Evolutionary conservation across 2,329 filamentous ascomycete species (phyloP).

Genomic region (Aureobasidium mangrovei): DNA sequence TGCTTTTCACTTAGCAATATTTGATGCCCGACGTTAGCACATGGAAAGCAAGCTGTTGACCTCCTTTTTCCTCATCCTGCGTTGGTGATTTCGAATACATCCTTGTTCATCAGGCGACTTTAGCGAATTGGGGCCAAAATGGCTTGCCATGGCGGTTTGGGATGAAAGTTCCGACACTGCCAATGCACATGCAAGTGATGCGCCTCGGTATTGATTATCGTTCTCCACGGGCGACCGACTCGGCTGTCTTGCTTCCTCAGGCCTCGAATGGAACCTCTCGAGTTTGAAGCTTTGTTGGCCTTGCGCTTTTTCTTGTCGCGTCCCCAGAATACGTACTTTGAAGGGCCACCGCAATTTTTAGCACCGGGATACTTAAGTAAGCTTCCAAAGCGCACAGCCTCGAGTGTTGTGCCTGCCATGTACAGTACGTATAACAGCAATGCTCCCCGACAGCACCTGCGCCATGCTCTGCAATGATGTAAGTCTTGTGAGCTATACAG

Average conservation of each 20-base stretch:
- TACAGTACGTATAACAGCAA: background rate
- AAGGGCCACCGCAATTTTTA: constrained; percentile 1
- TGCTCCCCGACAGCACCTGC: background rate
- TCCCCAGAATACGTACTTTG: background rate
- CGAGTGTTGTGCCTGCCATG: background rate
- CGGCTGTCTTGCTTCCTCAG: background rate
- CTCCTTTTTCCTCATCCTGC: background rate
- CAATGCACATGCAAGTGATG: background rate
- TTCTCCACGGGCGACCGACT: background rate
- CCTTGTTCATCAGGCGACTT: background rate
- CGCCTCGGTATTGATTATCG: too few species aligned
- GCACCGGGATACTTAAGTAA: background rate
- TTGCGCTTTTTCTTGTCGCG: background rate
- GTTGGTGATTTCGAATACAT: background rate
- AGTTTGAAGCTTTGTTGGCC: background rate
- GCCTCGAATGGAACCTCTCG: background rate
- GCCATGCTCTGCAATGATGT: background rate
- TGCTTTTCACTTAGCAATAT: background rate
- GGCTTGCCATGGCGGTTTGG: background rate
- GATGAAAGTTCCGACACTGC: background rate
- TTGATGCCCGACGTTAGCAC: background rate
- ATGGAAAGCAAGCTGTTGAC: background rate
- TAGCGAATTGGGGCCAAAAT: background rate
- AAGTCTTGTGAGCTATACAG: background rate
- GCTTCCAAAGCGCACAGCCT: constrained; percentile 1